Evolutionary conservation across 2,329 filamentous ascomycete genomes (phyloP).

Genomic region (Ciborinia camelliae): DNA sequence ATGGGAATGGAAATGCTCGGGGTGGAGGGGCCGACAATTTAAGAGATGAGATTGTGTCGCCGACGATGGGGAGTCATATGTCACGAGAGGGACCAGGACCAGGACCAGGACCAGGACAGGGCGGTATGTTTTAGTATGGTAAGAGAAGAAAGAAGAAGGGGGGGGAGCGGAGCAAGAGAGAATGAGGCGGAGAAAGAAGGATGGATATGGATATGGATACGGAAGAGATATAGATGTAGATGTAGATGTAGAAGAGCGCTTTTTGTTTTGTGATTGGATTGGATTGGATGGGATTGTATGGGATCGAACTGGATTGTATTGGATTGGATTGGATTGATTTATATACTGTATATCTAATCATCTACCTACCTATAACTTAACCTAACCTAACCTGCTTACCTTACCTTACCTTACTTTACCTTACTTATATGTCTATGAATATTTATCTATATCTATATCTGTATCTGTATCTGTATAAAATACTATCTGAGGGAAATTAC

Average conservation of each 20-base stretch:
- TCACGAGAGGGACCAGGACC: background rate
- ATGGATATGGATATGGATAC: too few species aligned
- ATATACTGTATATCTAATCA: background rate
- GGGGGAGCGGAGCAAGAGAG: too few species aligned
- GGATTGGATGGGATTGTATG: too few species aligned
- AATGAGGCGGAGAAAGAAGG: background rate
- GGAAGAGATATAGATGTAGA: too few species aligned
- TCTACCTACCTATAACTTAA: background rate
- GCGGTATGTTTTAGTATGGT: background rate
- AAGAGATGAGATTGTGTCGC: constrained; percentile 4
- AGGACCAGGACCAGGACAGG: background rate
- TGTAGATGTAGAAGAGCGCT: background rate
- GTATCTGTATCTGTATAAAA: background rate
- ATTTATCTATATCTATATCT: background rate
- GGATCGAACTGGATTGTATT: too few species aligned
- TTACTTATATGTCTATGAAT: too few species aligned
- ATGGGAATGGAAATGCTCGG: background rate
- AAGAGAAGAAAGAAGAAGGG: background rate
- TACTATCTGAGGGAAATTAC: too few species aligned
- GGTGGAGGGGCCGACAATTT: background rate
- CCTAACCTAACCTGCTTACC: too few species aligned
- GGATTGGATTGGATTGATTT: background rate
- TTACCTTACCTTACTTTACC: too few species aligned
- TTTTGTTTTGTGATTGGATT: background rate
- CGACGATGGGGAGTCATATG: background rate